These are phyloP conservation scores for Trichoderma pleuroti DNA, from an alignment of 2,329 filamentous ascomycete genomes.

Conservation along the genomic window DNA sequence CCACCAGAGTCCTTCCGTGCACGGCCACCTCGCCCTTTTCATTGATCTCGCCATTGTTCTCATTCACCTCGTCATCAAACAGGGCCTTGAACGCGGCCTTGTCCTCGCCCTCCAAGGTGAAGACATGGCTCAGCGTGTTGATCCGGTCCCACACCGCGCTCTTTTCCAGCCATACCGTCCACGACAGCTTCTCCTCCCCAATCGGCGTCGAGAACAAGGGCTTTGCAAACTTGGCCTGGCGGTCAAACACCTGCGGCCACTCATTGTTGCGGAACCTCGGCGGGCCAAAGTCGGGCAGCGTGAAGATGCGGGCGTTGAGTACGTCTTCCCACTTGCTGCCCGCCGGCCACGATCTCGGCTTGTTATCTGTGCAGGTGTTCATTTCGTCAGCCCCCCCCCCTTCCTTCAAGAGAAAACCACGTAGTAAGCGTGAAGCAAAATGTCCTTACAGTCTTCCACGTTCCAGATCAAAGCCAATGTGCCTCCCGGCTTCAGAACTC, in stretches of 20 bases:
- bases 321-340: conserved; percentile 58
- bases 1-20: conserved; percentile 61
- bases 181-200: conserved; percentile 53
- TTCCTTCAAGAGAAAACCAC: conserved; percentile 14
- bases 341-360: conserved; percentile 53
- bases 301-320: conserved; percentile 56
- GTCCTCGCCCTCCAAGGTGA: conserved; percentile 51
- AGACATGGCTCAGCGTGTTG: conserved; percentile 65
- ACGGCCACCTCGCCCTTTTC: conserved; percentile 59
- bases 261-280: conserved; percentile 61
- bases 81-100: conserved; percentile 46
- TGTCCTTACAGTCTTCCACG: conserved; percentile 60
- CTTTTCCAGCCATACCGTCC: conserved; percentile 55
- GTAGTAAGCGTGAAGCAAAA: background rate
- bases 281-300: conserved; percentile 51
- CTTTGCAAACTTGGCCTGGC: conserved; percentile 47
- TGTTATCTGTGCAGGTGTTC: conserved; percentile 52
- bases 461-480: conserved; percentile 70
- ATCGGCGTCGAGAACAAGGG: conserved; percentile 59
- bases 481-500: conserved; percentile 58
- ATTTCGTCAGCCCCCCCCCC: background rate
- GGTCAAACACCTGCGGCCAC: conserved; percentile 64
- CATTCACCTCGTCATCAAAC: conserved; percentile 53
- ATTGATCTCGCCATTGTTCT: conserved; percentile 54
- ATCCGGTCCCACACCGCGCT: conserved; percentile 63